Percentiles rank a stretch among this genome's conserved stretches.
phyloP scores from a whole-genome alignment of 768 basidiomycete genomes.

The Calvatia gigantea region DNA sequence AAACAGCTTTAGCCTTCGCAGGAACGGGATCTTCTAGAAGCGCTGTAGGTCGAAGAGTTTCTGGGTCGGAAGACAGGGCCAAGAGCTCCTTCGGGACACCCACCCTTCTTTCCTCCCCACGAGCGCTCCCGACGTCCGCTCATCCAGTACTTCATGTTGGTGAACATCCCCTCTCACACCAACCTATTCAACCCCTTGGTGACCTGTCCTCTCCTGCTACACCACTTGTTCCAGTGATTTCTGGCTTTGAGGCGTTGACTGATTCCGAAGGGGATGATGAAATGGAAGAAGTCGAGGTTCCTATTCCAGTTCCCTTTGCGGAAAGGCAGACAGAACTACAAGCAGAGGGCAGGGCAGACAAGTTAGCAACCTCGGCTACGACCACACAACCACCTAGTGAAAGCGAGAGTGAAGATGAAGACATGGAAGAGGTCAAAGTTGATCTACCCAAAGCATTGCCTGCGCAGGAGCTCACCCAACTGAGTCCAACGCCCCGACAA shows the following conservation, averaged over 20 bases:
- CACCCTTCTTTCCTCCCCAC: conserved; percentile 21
- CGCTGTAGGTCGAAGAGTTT: background rate
- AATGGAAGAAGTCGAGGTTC: conserved; percentile 29
- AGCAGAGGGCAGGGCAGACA: background rate
- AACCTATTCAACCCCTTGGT: background rate
- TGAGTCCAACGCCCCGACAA: background rate
- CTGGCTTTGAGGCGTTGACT: background rate
- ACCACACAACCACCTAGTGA: background rate
- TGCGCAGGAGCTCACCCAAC: background rate
- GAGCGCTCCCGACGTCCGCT: background rate
- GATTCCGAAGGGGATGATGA: conserved; percentile 27
- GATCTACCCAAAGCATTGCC: background rate
- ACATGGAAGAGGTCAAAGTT: conserved; percentile 36
- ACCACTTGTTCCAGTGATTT: background rate
- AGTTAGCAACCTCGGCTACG: too few species aligned
- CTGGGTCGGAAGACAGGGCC: background rate
- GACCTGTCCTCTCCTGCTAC: background rate
- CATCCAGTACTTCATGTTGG: background rate
- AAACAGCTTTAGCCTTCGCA: conserved; percentile 65
- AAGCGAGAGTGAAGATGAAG: conserved; percentile 25
- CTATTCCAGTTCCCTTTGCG: background rate
- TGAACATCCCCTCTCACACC: background rate
- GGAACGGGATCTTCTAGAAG: conserved; percentile 43
- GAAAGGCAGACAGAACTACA: background rate
- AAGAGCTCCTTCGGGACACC: conserved; percentile 25